A percentile compares a stretch with the other conserved stretches of the same genome.
These are phyloP conservation scores for Dunaliella primolecta DNA, from an alignment of 139 green algal genomes.

Conservation along the genomic window DNA sequence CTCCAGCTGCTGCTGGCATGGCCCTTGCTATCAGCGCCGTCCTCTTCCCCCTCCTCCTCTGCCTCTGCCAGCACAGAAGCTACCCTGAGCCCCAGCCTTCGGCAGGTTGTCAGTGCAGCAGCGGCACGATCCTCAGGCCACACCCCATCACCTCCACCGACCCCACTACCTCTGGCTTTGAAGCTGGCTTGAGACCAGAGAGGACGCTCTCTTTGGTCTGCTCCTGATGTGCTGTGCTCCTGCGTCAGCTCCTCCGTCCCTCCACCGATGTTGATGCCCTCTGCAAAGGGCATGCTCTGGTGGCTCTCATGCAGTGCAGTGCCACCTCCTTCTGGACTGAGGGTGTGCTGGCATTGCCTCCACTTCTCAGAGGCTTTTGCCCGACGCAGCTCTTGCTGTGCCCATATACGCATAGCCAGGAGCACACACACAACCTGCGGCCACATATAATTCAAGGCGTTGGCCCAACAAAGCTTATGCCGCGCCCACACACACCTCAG, in stretches of 20 bases:
- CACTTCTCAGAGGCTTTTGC: neutral
- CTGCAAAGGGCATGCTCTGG: too few relatives aligned
- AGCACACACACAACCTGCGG: too few relatives aligned
- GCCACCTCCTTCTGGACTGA: too few relatives aligned
- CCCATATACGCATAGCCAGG: neutral
- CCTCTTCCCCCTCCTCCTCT: neutral
- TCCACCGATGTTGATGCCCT: neutral
- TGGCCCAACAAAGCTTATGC: too few relatives aligned
- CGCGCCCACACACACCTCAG: too few relatives aligned
- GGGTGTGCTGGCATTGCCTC: neutral
- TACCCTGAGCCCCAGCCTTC: neutral
- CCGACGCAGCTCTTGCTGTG: neutral
- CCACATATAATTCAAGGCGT: too few relatives aligned
- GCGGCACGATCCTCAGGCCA: neutral
- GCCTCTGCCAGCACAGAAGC: neutral
- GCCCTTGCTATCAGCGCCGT: neutral
- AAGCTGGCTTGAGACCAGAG: too few relatives aligned
- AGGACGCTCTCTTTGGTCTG: too few relatives aligned
- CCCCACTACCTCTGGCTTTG: neutral
- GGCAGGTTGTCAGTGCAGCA: neutral
- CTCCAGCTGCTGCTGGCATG: neutral
- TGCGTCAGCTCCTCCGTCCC: neutral
- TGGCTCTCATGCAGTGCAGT: too few relatives aligned
- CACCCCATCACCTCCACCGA: neutral
- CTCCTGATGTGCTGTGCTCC: neutral